Percentiles rank a stretch among this genome's conserved stretches.
phyloP scores from a whole-genome alignment of 2,329 filamentous ascomycete genomes.

The Tolypocladium amazonense region DNA sequence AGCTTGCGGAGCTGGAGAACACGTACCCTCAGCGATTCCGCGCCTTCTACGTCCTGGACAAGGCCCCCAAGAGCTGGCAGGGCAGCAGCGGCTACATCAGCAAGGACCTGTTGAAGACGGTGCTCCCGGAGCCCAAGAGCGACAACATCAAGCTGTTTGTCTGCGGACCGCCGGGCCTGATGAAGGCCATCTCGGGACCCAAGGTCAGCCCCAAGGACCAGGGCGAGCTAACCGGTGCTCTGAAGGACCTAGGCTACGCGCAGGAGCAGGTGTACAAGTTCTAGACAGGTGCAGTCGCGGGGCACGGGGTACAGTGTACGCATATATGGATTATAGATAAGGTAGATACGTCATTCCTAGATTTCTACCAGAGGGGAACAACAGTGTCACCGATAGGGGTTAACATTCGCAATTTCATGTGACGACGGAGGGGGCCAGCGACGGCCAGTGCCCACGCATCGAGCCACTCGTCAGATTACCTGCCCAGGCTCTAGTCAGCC shows the following conservation, averaged over 20 bases:
- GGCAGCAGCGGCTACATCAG: slow-evolving; percentile 71
- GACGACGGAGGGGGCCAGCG: background rate
- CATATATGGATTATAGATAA: background rate
- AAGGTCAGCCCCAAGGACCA: slow-evolving; percentile 94
- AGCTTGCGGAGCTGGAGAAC: slow-evolving; percentile 83
- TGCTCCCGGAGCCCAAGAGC: slow-evolving; percentile 83
- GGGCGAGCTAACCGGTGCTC: slow-evolving; percentile 71
- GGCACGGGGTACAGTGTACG: background rate
- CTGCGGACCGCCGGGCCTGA: slow-evolving; percentile 84
- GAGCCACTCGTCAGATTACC: background rate
- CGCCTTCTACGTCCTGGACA: slow-evolving; percentile 88
- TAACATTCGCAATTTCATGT: background rate
- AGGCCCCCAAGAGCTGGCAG: slow-evolving; percentile 66
- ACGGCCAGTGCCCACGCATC: background rate
- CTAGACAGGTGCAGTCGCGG: slow-evolving; percentile 25
- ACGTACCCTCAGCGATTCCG: slow-evolving; percentile 91
- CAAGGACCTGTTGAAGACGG: slow-evolving; percentile 90
- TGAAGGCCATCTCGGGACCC: slow-evolving; percentile 80
- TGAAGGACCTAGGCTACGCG: slow-evolving; percentile 68
- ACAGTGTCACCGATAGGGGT: background rate
- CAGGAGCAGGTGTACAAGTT: slow-evolving; percentile 91
- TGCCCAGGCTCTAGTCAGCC: background rate
- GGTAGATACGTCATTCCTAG: background rate
- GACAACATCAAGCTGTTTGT: slow-evolving; percentile 96
- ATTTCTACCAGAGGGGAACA: background rate